Evolutionary conservation across 2,329 filamentous ascomycete species (phyloP), one percentile per base, ranked within the genome.

Genomic region (Piedraia hortae): DNA sequence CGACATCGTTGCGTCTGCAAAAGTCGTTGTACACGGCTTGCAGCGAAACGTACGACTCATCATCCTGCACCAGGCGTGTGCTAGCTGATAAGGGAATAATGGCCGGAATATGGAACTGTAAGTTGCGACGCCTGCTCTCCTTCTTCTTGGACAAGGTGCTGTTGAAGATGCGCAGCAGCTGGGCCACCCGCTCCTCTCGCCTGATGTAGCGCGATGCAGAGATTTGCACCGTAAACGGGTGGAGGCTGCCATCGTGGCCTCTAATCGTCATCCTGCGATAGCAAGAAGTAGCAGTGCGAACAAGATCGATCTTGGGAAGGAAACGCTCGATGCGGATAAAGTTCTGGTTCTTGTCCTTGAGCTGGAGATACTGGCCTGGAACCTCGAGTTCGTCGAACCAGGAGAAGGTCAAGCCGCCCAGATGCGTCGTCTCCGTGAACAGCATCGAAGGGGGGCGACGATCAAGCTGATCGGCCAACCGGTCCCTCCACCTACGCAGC

Each of bases 321-420:
- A 97, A 97, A 12, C 82, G 71, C 44, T 97, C 88, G 32, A 97
- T 93, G 20, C 80, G 71, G 32, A 97, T 70, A 42, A 99, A 97
- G 44, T 97, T 85, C 36, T 89, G 78, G 44, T 97, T 97, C 60
- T 93, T 97, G 38, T 99, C 88, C 45, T 85, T 88, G 50, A 91
- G 85, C 41, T 89, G 69, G 30, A 91, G 53, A 44, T 99, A 99
- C 43, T 99, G 85, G 1, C 85, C 85, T 3, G 88, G 88, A 16
- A 99, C 66, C 46, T 99, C 85, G 7, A 99, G 82, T 37, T 97
- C 88, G 39, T 99, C 85, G 34, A 97, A 91, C 45, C 91, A 93
- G 43, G 85, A 69, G 54, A 90, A 97, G 17, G 77, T 62, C 56
- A 97, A 97, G 41, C 93, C 85, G 47, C 77, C 90, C 19, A 99